phyloP scores from a whole-genome alignment of 1,284 basidiomycete genomes.

The Agroathelia rolfsii region DNA sequence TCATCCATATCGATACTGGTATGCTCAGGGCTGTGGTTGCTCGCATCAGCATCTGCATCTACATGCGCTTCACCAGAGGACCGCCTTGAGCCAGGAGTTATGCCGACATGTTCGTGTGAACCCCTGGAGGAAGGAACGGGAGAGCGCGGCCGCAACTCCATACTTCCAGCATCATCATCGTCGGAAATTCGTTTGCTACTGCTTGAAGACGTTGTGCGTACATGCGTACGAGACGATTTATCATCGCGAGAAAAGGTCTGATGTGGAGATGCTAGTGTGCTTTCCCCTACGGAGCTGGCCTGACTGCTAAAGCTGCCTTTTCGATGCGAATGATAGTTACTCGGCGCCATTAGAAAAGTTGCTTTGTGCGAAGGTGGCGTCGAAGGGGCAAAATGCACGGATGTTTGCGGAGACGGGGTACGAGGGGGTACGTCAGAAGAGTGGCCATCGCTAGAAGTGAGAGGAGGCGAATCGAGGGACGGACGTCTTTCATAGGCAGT shows the following conservation, averaged over 20 bases:
- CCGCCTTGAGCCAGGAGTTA: conserved; percentile 12
- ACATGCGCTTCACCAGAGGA: conserved; percentile 19
- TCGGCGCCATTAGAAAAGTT: conserved; percentile 41
- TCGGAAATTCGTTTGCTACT: conserved; percentile 24
- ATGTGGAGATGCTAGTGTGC: conserved; percentile 27
- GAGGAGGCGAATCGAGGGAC: conserved; percentile 14
- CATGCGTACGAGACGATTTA: conserved; percentile 20
- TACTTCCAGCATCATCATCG: conserved; percentile 6
- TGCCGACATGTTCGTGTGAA: conserved; percentile 8
- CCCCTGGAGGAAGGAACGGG: conserved; percentile 10
- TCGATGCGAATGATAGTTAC: conserved; percentile 32
- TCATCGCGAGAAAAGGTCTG: conserved; percentile 21
- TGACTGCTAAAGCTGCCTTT: conserved; percentile 37
- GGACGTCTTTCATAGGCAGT: conserved; percentile 13
- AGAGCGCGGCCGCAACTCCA: conserved; percentile 22
- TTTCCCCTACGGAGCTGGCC: conserved; percentile 21
- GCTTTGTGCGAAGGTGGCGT: conserved; percentile 59
- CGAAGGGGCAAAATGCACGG: conserved; percentile 48
- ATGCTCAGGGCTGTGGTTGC: conserved; percentile 23
- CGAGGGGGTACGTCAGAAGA: conserved; percentile 44
- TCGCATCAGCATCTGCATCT: conserved; percentile 20
- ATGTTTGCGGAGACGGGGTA: conserved; percentile 56
- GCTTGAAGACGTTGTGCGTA: conserved; percentile 17
- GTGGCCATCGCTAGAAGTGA: conserved; percentile 30
- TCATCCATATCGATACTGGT: conserved; percentile 30